Evolutionary conservation across 768 basidiomycete genomes (phyloP).

Genomic region (Amanita molliuscula): DNA sequence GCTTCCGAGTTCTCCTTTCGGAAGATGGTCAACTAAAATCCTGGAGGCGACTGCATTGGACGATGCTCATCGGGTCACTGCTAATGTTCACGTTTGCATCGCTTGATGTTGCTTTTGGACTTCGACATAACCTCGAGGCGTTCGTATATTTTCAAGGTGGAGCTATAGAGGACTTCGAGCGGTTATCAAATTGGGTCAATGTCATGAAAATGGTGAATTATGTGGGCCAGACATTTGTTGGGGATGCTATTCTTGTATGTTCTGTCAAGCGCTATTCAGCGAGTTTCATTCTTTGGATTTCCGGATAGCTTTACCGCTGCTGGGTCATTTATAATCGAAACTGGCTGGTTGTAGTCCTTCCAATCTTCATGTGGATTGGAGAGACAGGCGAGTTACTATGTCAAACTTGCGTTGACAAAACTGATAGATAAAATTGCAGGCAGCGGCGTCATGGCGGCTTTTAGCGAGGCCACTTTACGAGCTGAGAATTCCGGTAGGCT

Average conservation of each 20-base stretch:
- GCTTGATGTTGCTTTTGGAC: constrained; percentile 29
- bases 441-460: constrained; percentile 23
- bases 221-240: constrained; percentile 31
- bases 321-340: constrained; percentile 24
- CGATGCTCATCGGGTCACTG: constrained; percentile 25
- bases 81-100: constrained; percentile 30
- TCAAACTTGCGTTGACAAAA: background rate
- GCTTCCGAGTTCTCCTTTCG: constrained; percentile 24
- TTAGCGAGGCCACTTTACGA: constrained; percentile 19
- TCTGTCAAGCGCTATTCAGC: background rate
- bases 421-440: constrained; percentile 11
- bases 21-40: constrained; percentile 18
- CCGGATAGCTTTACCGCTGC: constrained; percentile 24
- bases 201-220: constrained; percentile 32
- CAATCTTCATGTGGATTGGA: constrained; percentile 24
- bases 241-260: constrained; percentile 31
- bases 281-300: background rate
- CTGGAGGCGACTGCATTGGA: constrained; percentile 16
- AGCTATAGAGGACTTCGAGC: constrained; percentile 21
- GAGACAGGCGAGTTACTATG: constrained; percentile 18
- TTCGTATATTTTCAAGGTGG: constrained; percentile 26
- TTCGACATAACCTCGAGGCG: constrained; percentile 30
- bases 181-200: constrained; percentile 28
- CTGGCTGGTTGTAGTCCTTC: constrained; percentile 20
- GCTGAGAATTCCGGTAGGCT: constrained; percentile 14